These are phyloP conservation scores for Tirmania nivea DNA, from an alignment of 495 filamentous ascomycete species.

Conservation along the genomic window DNA sequence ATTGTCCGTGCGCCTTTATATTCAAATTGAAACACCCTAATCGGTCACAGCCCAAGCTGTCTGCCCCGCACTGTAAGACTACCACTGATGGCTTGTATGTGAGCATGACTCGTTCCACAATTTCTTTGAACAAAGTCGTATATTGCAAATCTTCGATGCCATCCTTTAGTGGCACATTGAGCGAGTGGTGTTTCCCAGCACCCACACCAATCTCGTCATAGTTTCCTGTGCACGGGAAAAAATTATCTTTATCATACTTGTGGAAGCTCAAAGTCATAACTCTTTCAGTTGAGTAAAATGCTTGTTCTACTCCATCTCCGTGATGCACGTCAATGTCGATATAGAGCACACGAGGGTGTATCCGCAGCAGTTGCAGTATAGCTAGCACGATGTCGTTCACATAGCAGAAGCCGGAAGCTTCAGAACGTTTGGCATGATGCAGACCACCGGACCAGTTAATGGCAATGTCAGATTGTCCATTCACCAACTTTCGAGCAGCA, in stretches of 20 bases:
- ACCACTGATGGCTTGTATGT: constrained; percentile 68
- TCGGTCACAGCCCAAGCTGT: constrained; percentile 81
- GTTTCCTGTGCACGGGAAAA: constrained; percentile 94
- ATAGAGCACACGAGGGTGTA: constrained; percentile 84
- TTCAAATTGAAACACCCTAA: constrained; percentile 93
- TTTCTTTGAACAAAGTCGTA: constrained; percentile 54
- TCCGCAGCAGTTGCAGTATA: constrained; percentile 84
- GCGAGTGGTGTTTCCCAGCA: constrained; percentile 74
- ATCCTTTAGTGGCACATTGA: constrained; percentile 92
- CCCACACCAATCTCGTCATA: constrained; percentile 90
- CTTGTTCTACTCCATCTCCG: constrained; percentile 93
- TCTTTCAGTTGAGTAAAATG: constrained; percentile 90
- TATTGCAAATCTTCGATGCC: constrained; percentile 92
- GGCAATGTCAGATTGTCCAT: constrained; percentile 88
- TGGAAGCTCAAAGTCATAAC: constrained; percentile 98
- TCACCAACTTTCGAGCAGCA: constrained; percentile 75
- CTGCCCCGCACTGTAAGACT: constrained; percentile 89
- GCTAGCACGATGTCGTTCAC: constrained; percentile 96
- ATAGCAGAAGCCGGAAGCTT: constrained; percentile 95
- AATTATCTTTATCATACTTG: constrained; percentile 77
- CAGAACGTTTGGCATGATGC: constrained; percentile 92
- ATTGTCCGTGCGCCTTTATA: constrained; percentile 76
- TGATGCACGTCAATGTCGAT: constrained; percentile 98
- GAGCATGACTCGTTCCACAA: constrained; percentile 53
- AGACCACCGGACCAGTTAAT: constrained; percentile 96